phyloP scores from a whole-genome alignment of 495 filamentous ascomycete genomes.

The Talaromyces stipitatus region DNA sequence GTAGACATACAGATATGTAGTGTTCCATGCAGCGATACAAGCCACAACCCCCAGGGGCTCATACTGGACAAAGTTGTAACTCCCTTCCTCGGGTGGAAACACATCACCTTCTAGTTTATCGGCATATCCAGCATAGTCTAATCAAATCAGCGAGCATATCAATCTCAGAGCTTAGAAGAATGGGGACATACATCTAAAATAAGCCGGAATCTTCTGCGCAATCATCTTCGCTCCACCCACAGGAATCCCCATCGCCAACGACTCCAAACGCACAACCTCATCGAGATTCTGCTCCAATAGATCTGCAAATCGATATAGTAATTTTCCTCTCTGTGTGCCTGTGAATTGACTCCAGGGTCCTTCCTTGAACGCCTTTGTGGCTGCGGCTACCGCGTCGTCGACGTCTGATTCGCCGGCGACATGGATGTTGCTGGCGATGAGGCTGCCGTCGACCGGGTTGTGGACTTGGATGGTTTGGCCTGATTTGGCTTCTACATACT shows the following conservation, averaged over 20 bases:
- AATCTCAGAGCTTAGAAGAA: not conserved
- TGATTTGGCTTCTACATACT: not conserved
- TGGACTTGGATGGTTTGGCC: not conserved
- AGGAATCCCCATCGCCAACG: constrained; percentile 19
- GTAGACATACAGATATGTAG: constrained; percentile 16
- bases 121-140: constrained; percentile 26
- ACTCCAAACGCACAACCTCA: constrained; percentile 20
- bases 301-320: constrained; percentile 37
- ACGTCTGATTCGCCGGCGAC: constrained; percentile 28
- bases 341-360: constrained; percentile 30
- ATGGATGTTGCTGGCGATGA: not conserved
- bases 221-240: constrained; percentile 17
- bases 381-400: constrained; percentile 45
- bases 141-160: not conserved
- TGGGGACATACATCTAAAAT: constrained; percentile 13
- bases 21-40: constrained; percentile 31
- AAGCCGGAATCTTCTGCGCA: constrained; percentile 12
- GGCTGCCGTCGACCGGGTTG: not conserved
- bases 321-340: constrained; percentile 26
- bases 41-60: constrained; percentile 31
- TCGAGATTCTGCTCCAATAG: constrained; percentile 19
- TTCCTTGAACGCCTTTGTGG: constrained; percentile 23
- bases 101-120: constrained; percentile 27
- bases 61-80: constrained; percentile 20
- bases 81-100: constrained; percentile 16